A percentile compares a stretch with the other conserved stretches of the same genome.
phyloP scores from a whole-genome alignment of 768 basidiomycete species.

The Tylopilus sp. region DNA sequence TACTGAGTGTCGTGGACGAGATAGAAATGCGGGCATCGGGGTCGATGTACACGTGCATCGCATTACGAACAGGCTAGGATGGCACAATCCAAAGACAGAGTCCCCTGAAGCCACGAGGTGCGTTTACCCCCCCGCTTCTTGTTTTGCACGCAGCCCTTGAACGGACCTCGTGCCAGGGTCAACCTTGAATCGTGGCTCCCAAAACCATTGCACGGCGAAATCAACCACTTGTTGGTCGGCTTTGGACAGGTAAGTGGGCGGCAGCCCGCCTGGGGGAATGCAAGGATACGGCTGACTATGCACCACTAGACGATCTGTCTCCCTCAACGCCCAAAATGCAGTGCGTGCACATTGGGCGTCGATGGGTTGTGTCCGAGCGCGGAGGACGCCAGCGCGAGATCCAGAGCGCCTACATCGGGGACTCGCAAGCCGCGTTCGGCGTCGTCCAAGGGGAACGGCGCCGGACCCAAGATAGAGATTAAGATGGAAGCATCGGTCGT shows the following conservation, averaged over 20 bases:
- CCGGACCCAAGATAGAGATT: constrained; percentile 40
- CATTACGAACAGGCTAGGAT: constrained; percentile 89
- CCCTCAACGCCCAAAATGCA: constrained; percentile 63
- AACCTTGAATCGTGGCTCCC: constrained; percentile 87
- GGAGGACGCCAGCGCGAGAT: constrained; percentile 24
- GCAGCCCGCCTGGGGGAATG: neutral
- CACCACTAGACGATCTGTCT: constrained; percentile 56
- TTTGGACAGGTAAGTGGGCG: constrained; percentile 68
- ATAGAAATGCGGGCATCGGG: constrained; percentile 86
- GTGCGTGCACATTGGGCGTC: constrained; percentile 53
- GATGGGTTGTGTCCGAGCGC: constrained; percentile 68
- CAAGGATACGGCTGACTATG: neutral
- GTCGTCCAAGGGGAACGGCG: neutral
- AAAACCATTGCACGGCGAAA: constrained; percentile 63
- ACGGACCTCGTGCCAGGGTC: constrained; percentile 38
- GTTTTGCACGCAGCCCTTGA: neutral
- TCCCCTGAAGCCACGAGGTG: constrained; percentile 87
- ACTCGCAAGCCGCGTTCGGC: constrained; percentile 2
- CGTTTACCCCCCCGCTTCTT: neutral
- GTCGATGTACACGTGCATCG: constrained; percentile 96
- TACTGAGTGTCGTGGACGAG: neutral
- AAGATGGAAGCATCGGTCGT: constrained; percentile 13
- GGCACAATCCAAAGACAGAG: constrained; percentile 85
- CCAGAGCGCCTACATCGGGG: neutral
- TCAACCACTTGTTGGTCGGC: constrained; percentile 79